Evolutionary conservation across 805 yeast species (phyloP), one percentile per base, ranked within the genome.

Genomic region (Pichia phayaonensis): DNA sequence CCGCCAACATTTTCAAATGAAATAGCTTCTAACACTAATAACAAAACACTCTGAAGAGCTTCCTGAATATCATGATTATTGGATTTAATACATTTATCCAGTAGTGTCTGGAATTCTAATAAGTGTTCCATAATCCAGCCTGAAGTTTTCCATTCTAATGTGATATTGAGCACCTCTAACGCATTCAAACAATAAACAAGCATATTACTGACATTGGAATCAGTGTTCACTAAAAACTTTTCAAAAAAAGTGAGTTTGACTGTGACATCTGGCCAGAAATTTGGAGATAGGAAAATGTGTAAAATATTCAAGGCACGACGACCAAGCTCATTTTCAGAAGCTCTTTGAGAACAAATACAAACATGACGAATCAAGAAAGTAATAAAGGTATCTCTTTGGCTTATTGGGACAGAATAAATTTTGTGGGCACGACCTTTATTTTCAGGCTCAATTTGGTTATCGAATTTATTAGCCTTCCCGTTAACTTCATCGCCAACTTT

Each of bases 51-150:
- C 61, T 85, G 94, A 24, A 89, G 69, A 0, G 84, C 88, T 59
- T 85, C 92, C 63, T 90, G 97, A 15, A 90, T 81, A 63, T 87
- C 96, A 56, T 84, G 90, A 56, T 87, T 85, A 58, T 86, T 90
- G 0, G 94, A 83, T 45, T 83, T 80, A 55, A 94, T 72, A 59
- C 95, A 83, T 57, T 87, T 87, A 53, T 86, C 95, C 16, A 94
- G 70, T 16, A 94, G 69, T 50, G 77, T 78, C 56, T 86, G 90
- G 31, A 95, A 74, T 34, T 83, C 80, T 1, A 75, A 71, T 39
- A 90, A 66, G 55, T 90, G 86, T 2, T 80, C 77, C 41, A 85
- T 69, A 48, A 94, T 84, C 97, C 97, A 94, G 15, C 74, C 79
- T 0, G 85, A 67, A 2, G 81, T 65, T 66, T 86, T 86, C 76